phyloP scores from a whole-genome alignment of 208 protist species.

The Naegleria gruberi region DNA sequence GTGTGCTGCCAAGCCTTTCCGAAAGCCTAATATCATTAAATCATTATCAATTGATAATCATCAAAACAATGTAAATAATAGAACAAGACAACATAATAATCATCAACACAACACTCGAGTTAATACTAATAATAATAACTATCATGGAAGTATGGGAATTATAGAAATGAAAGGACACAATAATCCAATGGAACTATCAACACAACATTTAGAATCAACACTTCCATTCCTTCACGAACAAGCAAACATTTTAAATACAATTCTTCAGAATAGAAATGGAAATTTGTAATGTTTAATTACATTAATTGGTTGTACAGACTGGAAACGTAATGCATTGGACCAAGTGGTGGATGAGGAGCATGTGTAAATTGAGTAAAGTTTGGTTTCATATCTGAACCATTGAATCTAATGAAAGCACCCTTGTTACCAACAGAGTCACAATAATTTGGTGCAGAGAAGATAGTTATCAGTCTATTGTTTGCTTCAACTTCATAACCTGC shows the following conservation, averaged over 20 bases:
- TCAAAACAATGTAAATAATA: no score
- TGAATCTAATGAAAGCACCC: constrained; percentile 17
- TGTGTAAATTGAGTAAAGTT: not conserved
- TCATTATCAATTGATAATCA: no score
- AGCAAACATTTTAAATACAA: not conserved
- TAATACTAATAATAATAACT: no score
- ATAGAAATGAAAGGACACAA: not conserved
- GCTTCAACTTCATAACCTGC: constrained; percentile 89
- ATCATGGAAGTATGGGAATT: not conserved
- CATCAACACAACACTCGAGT: no score
- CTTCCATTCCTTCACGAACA: not conserved
- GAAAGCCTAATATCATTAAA: no score
- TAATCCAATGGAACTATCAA: not conserved
- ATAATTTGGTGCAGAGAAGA: constrained; percentile 98
- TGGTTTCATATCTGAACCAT: constrained; percentile 16
- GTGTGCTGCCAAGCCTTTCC: no score
- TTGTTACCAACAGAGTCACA: constrained; percentile 77
- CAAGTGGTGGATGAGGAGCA: not conserved
- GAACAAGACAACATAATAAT: no score
- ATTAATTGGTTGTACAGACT: not conserved
- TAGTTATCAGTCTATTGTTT: constrained; percentile 55
- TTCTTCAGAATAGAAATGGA: not conserved
- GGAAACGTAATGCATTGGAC: not conserved
- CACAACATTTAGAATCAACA: not conserved
- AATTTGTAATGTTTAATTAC: not conserved